Evolutionary conservation across 768 basidiomycete genomes (phyloP).

Genomic region (Dictyophora rubrovolvata): DNA sequence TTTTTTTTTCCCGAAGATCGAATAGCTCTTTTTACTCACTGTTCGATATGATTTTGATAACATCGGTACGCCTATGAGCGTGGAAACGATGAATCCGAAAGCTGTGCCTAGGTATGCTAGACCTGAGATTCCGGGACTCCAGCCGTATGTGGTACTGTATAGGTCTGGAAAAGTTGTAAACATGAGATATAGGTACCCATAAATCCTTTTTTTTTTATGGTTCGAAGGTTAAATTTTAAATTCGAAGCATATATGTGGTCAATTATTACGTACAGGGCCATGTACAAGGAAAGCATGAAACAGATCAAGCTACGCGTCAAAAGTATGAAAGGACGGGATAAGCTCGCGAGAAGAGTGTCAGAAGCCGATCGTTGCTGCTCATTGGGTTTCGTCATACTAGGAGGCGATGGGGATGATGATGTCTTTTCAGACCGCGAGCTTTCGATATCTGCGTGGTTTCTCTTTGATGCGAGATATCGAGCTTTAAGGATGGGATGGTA

Average conservation of each 20-base stretch:
- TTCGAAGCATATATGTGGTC: not conserved
- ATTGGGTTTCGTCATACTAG: not conserved
- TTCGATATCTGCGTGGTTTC: conserved; percentile 7
- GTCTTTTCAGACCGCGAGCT: conserved; percentile 5
- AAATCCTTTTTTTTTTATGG: conserved; percentile 1
- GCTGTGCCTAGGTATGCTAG: conserved; percentile 40
- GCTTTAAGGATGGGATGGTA: conserved; percentile 18
- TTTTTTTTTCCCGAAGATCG: not conserved
- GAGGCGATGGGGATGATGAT: too few species aligned
- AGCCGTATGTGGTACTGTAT: conserved; percentile 26
- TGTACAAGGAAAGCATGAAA: conserved; percentile 13
- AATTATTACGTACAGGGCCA: conserved; percentile 1
- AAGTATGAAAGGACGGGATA: conserved; percentile 12
- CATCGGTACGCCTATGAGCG: conserved; percentile 38
- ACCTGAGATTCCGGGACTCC: conserved; percentile 26
- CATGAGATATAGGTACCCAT: conserved; percentile 17
- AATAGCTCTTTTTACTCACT: conserved; percentile 23
- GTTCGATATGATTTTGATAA: conserved; percentile 37
- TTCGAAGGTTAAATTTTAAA: too few species aligned
- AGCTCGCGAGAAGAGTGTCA: conserved; percentile 11
- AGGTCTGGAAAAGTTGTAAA: conserved; percentile 29
- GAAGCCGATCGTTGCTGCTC: conserved; percentile 8
- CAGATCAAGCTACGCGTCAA: conserved; percentile 15
- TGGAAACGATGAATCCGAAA: conserved; percentile 41
- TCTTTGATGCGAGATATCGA: not conserved